Conservation (phyloP, 2,329 filamentous ascomycete species). For the Neonectria punicea region DNA sequence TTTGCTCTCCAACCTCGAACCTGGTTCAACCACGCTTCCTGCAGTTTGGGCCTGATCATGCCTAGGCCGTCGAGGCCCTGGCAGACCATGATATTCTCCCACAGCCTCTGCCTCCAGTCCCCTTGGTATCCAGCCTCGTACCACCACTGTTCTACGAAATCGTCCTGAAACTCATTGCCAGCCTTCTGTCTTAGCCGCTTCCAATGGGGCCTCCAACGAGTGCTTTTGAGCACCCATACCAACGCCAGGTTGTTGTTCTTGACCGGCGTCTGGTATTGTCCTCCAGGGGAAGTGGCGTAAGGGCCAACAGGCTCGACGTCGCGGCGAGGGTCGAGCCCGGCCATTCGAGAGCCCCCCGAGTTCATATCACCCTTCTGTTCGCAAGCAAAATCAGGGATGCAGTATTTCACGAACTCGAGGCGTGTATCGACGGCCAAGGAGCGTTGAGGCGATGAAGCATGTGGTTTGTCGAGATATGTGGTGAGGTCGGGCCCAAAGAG, state of each 20-base stretch:
- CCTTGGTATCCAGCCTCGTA: background rate
- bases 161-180: constrained; percentile 16
- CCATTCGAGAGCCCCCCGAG: too few species aligned
- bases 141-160: constrained; percentile 12
- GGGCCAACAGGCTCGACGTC: constrained; percentile 13
- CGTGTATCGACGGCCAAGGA: constrained; percentile 11
- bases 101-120: constrained; percentile 17
- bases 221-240: constrained; percentile 21
- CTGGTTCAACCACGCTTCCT: constrained; percentile 7
- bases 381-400: constrained; percentile 20
- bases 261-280: background rate
- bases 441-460: background rate
- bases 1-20: constrained; percentile 14
- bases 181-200: background rate
- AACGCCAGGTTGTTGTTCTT: constrained; percentile 15
- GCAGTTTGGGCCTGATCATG: constrained; percentile 17
- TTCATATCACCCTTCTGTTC: background rate
- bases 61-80: constrained; percentile 16
- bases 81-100: constrained; percentile 23
- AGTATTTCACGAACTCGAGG: constrained; percentile 24
- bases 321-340: constrained; percentile 15
- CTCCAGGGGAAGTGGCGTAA: background rate
- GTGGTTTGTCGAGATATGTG: background rate
- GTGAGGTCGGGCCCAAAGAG: constrained; percentile 11
- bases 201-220: constrained; percentile 20